phyloP scores from a whole-genome alignment of 2,329 filamentous ascomycete species.

The Sarocladiaceae sp. region DNA sequence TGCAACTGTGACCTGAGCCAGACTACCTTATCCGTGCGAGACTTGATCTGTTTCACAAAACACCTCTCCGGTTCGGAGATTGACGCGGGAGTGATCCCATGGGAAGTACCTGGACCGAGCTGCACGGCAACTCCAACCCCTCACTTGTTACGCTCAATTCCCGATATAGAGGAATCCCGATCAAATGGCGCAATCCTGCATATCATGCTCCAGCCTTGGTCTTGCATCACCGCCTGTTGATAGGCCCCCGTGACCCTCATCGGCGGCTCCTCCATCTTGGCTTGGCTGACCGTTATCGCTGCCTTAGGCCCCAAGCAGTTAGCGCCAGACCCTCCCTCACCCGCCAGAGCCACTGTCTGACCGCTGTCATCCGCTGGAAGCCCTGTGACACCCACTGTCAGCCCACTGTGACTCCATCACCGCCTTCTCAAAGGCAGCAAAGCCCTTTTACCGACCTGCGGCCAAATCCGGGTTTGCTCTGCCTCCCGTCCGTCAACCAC shows the following conservation, averaged over 20 bases:
- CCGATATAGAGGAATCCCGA: too few species aligned
- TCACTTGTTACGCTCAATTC: too few species aligned
- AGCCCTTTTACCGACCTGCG: slow-evolving; percentile 25
- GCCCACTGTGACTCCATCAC: slow-evolving; percentile 10
- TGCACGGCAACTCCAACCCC: too few species aligned
- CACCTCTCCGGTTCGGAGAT: too few species aligned
- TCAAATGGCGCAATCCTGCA: slow-evolving; percentile 7
- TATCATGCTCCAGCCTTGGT: not conserved
- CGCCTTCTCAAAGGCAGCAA: slow-evolving; percentile 9
- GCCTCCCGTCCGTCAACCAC: slow-evolving; percentile 7
- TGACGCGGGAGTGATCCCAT: too few species aligned
- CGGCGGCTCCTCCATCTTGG: slow-evolving; percentile 7
- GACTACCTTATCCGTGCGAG: too few species aligned
- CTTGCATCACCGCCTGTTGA: not conserved
- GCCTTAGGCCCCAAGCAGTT: slow-evolving; percentile 29
- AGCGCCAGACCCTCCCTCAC: slow-evolving; percentile 1
- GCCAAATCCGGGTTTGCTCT: slow-evolving; percentile 30
- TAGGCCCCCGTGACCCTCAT: slow-evolving; percentile 1
- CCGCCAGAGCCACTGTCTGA: not conserved
- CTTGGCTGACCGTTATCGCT: slow-evolving; percentile 20
- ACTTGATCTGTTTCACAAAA: too few species aligned
- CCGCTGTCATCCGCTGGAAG: too few species aligned
- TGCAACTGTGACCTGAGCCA: too few species aligned
- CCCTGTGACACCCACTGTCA: slow-evolving; percentile 3
- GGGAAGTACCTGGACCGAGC: too few species aligned